phyloP scores from a whole-genome alignment of 768 basidiomycete genomes.

The Amanita thiersii region DNA sequence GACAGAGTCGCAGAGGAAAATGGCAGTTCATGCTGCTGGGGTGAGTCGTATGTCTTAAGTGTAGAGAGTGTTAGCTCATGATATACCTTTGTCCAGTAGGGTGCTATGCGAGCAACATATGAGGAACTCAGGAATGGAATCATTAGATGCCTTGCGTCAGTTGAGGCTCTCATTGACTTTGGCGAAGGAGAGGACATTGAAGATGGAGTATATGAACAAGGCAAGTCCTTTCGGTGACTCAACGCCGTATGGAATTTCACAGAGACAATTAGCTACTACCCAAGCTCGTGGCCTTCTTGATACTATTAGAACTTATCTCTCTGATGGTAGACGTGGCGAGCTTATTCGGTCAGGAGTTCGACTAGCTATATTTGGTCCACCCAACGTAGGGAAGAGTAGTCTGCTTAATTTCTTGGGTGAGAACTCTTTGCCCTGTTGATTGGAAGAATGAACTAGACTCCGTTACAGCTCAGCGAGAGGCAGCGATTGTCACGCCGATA shows the following conservation, averaged over 20 bases:
- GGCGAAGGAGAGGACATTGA: conserved; percentile 89
- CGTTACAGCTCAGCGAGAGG: conserved; percentile 67
- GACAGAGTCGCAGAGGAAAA: conserved; percentile 71
- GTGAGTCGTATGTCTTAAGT: conserved; percentile 33
- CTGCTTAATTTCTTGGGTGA: conserved; percentile 77
- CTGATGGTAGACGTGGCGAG: conserved; percentile 73
- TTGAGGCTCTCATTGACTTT: conserved; percentile 91
- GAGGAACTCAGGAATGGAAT: conserved; percentile 58
- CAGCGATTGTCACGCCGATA: conserved; percentile 81
- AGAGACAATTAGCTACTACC: conserved; percentile 36
- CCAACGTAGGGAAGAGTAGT: conserved; percentile 93
- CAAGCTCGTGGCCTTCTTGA: conserved; percentile 41
- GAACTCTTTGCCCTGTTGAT: conserved; percentile 11
- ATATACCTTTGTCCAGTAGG: conserved; percentile 33
- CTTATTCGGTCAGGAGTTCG: conserved; percentile 76
- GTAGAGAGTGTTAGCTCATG: background rate
- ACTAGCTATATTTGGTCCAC: conserved; percentile 85
- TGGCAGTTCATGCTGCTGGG: conserved; percentile 61
- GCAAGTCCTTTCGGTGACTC: conserved; percentile 24
- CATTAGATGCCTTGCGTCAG: conserved; percentile 63
- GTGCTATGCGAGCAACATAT: conserved; percentile 48
- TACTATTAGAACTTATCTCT: conserved; percentile 47
- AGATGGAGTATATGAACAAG: conserved; percentile 67
- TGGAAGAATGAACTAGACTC: background rate
- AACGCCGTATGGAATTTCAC: no score